phyloP scores from a whole-genome alignment of 192 early-diverging fungal genomes.

The Rhizoclosmatium globosum region DNA sequence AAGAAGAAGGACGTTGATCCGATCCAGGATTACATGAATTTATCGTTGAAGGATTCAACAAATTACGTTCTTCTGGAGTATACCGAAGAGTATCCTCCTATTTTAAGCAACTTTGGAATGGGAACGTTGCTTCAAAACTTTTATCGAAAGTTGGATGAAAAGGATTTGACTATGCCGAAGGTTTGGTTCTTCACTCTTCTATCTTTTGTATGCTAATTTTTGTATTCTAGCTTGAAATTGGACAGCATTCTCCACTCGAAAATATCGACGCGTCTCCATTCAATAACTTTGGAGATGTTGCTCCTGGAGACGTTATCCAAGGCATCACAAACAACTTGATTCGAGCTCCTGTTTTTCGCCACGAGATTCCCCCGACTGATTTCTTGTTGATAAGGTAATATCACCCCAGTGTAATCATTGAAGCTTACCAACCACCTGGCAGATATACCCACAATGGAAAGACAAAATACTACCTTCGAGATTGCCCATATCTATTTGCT shows the following conservation, averaged over 20 bases:
- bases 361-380: slow-evolving; percentile 75
- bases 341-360: slow-evolving; percentile 89
- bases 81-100: slow-evolving; percentile 94
- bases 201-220: background rate
- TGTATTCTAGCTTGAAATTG: slow-evolving; percentile 68
- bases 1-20: slow-evolving; percentile 67
- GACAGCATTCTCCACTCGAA: slow-evolving; percentile 86
- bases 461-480: slow-evolving; percentile 86
- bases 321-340: slow-evolving; percentile 94
- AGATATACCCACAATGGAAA: slow-evolving; percentile 79
- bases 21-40: slow-evolving; percentile 84
- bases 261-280: slow-evolving; percentile 93
- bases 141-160: slow-evolving; percentile 87
- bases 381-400: slow-evolving; percentile 81
- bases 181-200: slow-evolving; percentile 39
- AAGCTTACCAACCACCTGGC: background rate
- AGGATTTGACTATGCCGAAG: slow-evolving; percentile 80
- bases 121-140: slow-evolving; percentile 93
- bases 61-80: slow-evolving; percentile 91
- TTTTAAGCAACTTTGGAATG: slow-evolving; percentile 95
- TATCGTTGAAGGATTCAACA: slow-evolving; percentile 87
- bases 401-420: background rate
- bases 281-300: slow-evolving; percentile 92
- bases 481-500: slow-evolving; percentile 82
- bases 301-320: slow-evolving; percentile 88